Evolutionary conservation across 139 green algal species (phyloP).

Genomic region (Coelastrella sp.): DNA sequence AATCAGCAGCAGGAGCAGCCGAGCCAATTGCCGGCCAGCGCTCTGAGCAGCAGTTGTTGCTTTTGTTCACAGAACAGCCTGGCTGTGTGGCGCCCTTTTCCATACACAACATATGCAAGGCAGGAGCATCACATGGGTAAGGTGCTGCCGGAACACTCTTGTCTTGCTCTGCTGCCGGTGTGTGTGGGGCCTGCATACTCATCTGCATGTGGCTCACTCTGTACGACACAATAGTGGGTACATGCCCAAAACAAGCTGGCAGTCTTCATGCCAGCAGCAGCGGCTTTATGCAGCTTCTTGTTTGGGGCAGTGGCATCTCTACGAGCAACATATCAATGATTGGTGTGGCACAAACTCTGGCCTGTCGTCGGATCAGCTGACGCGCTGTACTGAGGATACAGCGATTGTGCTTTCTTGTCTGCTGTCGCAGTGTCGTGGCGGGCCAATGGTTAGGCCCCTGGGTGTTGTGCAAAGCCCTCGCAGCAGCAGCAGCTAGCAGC

Average conservation of each 20-base stretch:
- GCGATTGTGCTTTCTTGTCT: neutral
- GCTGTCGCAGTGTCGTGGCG: slow-evolving; percentile 74
- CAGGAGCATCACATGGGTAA: slow-evolving; percentile 74
- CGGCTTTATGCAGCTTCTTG: too few species aligned
- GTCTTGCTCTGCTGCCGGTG: neutral
- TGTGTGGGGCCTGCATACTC: too few species aligned
- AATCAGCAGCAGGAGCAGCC: slow-evolving; percentile 2
- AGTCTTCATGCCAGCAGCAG: too few species aligned
- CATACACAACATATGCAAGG: slow-evolving; percentile 85
- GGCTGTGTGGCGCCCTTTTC: slow-evolving; percentile 68
- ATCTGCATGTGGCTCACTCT: neutral
- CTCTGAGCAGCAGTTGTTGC: slow-evolving; percentile 53
- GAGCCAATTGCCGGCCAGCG: neutral
- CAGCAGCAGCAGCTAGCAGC: slow-evolving; percentile 59
- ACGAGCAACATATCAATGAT: too few species aligned
- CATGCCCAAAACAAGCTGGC: too few species aligned
- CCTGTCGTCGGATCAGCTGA: too few species aligned
- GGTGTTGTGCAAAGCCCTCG: slow-evolving; percentile 84
- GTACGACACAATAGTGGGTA: too few species aligned
- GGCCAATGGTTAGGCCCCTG: slow-evolving; percentile 93
- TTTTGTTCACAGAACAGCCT: slow-evolving; percentile 70
- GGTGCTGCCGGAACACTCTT: neutral
- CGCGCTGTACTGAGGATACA: neutral
- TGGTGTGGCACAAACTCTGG: too few species aligned
- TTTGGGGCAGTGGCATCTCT: too few species aligned